These are phyloP conservation scores for Xylaria curta DNA, from an alignment of 495 filamentous ascomycete species.

Conservation along the genomic window DNA sequence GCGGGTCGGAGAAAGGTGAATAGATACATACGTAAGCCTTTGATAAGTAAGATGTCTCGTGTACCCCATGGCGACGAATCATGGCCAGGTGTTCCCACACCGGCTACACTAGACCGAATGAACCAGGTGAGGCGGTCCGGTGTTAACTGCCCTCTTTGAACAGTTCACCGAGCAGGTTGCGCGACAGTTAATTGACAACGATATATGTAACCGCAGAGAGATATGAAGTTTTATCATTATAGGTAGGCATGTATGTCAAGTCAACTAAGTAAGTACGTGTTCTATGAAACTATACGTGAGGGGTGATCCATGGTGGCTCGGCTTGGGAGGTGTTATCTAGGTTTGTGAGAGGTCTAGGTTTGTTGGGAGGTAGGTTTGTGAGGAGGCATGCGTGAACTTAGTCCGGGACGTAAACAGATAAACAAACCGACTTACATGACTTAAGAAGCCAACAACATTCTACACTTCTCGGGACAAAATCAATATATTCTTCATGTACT, in stretches of 20 bases:
- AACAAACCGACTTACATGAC: not conserved
- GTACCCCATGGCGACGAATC: not conserved
- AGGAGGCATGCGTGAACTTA: not conserved
- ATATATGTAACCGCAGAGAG: not conserved
- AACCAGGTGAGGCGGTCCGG: not conserved
- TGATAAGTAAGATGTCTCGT: not conserved
- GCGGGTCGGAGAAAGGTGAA: not conserved
- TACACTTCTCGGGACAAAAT: not conserved
- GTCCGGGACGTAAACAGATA: not conserved
- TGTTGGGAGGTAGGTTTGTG: no score
- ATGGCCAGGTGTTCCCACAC: not conserved
- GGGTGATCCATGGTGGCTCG: not conserved
- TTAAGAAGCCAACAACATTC: not conserved
- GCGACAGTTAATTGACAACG: not conserved
- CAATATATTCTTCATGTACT: not conserved
- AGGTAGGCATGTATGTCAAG: not conserved
- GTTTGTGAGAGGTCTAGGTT: no score
- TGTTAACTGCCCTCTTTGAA: not conserved
- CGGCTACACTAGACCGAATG: not conserved
- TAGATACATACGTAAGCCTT: not conserved
- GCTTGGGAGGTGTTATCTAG: not conserved
- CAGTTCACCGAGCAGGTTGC: not conserved
- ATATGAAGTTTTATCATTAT: not conserved
- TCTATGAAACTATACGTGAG: not conserved
- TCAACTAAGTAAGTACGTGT: not conserved